phyloP scores from a whole-genome alignment of 805 yeast species.

The Huiozyma sinensis region DNA sequence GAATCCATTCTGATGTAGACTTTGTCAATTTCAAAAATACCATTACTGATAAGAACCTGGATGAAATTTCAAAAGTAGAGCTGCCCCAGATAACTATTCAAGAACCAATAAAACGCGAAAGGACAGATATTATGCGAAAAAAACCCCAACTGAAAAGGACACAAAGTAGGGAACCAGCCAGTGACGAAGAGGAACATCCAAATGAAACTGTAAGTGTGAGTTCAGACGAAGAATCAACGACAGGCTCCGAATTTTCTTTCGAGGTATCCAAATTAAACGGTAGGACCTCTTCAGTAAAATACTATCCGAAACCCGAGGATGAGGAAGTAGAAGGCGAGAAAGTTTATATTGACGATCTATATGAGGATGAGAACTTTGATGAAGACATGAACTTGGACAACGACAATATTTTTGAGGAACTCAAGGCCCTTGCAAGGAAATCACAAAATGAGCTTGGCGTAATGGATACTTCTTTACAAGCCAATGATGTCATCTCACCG shows the following conservation, averaged over 20 bases:
- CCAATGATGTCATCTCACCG: neutral
- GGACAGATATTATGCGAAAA: too few relatives aligned
- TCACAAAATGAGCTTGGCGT: too few relatives aligned
- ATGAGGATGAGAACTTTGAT: slow-evolving; percentile 33
- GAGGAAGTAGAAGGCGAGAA: slow-evolving; percentile 7
- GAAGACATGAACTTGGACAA: slow-evolving; percentile 32
- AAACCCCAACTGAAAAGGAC: neutral
- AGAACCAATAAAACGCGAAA: too few relatives aligned
- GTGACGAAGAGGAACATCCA: slow-evolving; percentile 1
- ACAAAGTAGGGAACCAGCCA: slow-evolving; percentile 2
- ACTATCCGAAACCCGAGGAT: slow-evolving; percentile 32
- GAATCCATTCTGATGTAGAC: slow-evolving; percentile 24
- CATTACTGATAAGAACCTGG: neutral
- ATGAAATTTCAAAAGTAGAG: slow-evolving; percentile 1
- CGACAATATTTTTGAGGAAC: slow-evolving; percentile 9
- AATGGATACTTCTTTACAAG: too few relatives aligned
- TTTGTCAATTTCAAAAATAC: slow-evolving; percentile 11
- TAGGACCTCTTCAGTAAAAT: slow-evolving; percentile 43
- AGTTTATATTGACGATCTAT: slow-evolving; percentile 31
- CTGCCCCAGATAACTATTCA: slow-evolving; percentile 1
- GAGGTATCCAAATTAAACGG: slow-evolving; percentile 37
- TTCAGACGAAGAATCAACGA: slow-evolving; percentile 2
- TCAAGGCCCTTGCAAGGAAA: too few relatives aligned
- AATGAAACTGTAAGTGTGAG: slow-evolving; percentile 5
- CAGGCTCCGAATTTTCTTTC: slow-evolving; percentile 37